Conservation (phyloP, 805 yeast species). For the Isabelozyma pseudorhagii region DNA sequence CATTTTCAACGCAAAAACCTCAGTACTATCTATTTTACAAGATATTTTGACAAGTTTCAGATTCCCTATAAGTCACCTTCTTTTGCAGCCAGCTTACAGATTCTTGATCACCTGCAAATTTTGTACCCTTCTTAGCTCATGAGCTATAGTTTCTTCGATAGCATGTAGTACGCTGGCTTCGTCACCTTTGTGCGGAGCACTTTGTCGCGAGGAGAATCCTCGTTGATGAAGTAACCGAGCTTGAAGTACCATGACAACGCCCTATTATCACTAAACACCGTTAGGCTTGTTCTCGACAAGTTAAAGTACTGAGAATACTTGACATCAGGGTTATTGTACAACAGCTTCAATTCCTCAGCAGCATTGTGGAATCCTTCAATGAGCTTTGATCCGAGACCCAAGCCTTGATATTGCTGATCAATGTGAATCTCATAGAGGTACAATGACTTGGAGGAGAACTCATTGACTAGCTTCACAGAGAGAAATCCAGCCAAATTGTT, state of each 20-base stretch:
- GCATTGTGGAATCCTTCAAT: slow-evolving; percentile 33
- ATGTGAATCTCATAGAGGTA: slow-evolving; percentile 61
- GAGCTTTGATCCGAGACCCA: slow-evolving; percentile 37
- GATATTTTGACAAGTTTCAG: too few species aligned
- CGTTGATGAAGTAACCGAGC: slow-evolving; percentile 35
- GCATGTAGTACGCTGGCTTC: slow-evolving; percentile 26
- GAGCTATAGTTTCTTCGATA: not conserved
- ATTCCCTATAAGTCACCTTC: too few species aligned
- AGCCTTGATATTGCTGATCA: slow-evolving; percentile 25
- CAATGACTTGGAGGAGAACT: slow-evolving; percentile 35
- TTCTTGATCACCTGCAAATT: too few species aligned
- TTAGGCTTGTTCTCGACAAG: slow-evolving; percentile 34
- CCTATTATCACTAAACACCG: slow-evolving; percentile 49
- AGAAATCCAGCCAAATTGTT: slow-evolving; percentile 36
- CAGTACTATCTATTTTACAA: not conserved
- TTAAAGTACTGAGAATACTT: slow-evolving; percentile 4
- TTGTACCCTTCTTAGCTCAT: too few species aligned
- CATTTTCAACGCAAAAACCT: too few species aligned
- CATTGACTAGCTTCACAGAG: slow-evolving; percentile 44
- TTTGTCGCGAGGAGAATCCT: slow-evolving; percentile 45
- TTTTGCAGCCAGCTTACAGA: too few species aligned
- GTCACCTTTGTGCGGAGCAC: slow-evolving; percentile 30
- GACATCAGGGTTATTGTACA: not conserved
- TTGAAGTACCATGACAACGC: slow-evolving; percentile 45
- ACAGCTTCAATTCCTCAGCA: slow-evolving; percentile 11